Evolutionary conservation across 2,329 filamentous ascomycete species (phyloP).

Genomic region (Dichotomopilus funicola): DNA sequence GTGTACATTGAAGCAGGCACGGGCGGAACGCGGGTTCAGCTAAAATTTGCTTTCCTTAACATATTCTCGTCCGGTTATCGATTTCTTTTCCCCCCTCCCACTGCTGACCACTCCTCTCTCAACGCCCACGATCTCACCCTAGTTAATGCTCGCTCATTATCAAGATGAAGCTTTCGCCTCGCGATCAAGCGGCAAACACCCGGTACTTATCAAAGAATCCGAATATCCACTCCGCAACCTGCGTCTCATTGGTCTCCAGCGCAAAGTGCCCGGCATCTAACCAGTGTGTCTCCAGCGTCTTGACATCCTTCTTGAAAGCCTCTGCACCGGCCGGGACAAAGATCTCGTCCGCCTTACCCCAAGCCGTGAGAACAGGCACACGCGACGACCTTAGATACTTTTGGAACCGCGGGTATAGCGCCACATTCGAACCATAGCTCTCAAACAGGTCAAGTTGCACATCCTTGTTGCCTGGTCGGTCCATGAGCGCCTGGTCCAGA

Average conservation of each 20-base stretch:
- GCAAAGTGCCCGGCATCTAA: conserved; percentile 54
- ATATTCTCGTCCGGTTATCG: not conserved
- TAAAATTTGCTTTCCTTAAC: not conserved
- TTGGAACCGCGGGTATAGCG: conserved; percentile 49
- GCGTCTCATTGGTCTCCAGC: conserved; percentile 30
- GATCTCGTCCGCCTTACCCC: conserved; percentile 51
- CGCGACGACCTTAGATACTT: conserved; percentile 44
- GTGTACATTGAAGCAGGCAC: conserved; percentile 14
- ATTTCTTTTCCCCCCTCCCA: not conserved
- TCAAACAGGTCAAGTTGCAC: conserved; percentile 51
- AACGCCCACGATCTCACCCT: not conserved
- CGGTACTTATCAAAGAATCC: conserved; percentile 25
- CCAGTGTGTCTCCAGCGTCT: conserved; percentile 41
- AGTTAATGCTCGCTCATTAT: not conserved
- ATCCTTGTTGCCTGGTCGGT: conserved; percentile 43
- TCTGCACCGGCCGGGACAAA: conserved; percentile 47
- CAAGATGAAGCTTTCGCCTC: not conserved
- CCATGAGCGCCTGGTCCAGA: conserved; percentile 47
- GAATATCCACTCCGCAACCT: conserved; percentile 26
- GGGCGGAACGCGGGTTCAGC: conserved; percentile 6
- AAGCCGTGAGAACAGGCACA: conserved; percentile 50
- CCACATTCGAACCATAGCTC: conserved; percentile 50
- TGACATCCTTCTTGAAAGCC: conserved; percentile 45
- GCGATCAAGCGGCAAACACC: conserved; percentile 16
- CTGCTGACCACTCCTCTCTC: not conserved